phyloP scores from a whole-genome alignment of 2,329 filamentous ascomycete genomes.

The Penicillium sp. region DNA sequence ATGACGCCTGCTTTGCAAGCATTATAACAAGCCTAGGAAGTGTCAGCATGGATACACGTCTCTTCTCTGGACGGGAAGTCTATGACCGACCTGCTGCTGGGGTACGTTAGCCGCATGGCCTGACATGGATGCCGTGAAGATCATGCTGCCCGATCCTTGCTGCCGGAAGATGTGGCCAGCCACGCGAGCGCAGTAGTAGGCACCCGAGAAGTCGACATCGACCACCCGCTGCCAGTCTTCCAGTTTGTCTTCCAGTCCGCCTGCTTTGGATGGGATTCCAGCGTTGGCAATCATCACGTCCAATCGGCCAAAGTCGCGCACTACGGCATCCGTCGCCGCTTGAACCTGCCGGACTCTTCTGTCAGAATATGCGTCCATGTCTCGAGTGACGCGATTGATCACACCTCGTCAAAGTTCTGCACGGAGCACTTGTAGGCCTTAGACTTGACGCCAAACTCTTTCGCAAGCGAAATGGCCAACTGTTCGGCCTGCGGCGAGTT shows the following conservation, averaged over 20 bases:
- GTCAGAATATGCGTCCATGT: too few relatives aligned
- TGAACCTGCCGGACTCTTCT: too few relatives aligned
- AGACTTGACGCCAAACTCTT: conserved; percentile 33
- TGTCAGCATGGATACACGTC: too few relatives aligned
- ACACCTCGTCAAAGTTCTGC: conserved; percentile 30
- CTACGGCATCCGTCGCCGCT: conserved; percentile 28
- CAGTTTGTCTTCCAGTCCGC: conserved; percentile 13
- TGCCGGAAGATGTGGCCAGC: conserved; percentile 64
- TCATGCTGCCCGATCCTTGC: conserved; percentile 48
- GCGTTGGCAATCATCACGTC: conserved; percentile 73
- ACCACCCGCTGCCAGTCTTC: conserved; percentile 20
- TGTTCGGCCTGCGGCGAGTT: conserved; percentile 32
- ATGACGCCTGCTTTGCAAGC: conserved; percentile 54
- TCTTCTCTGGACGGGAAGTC: too few relatives aligned
- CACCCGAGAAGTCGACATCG: conserved; percentile 55
- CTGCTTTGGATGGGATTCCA: conserved; percentile 59
- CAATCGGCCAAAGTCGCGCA: conserved; percentile 63
- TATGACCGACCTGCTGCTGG: conserved; percentile 54
- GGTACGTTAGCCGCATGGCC: conserved; percentile 65
- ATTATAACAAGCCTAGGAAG: conserved; percentile 44
- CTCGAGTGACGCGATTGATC: too few relatives aligned
- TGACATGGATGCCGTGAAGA: conserved; percentile 64
- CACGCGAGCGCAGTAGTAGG: conserved; percentile 68
- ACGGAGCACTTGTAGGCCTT: conserved; percentile 41
- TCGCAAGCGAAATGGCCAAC: conserved; percentile 21